Evolutionary conservation across 2,329 filamentous ascomycete genomes (phyloP), one percentile per base, ranked within the genome.

Genomic region (Talaromyces albobiverticillius): DNA sequence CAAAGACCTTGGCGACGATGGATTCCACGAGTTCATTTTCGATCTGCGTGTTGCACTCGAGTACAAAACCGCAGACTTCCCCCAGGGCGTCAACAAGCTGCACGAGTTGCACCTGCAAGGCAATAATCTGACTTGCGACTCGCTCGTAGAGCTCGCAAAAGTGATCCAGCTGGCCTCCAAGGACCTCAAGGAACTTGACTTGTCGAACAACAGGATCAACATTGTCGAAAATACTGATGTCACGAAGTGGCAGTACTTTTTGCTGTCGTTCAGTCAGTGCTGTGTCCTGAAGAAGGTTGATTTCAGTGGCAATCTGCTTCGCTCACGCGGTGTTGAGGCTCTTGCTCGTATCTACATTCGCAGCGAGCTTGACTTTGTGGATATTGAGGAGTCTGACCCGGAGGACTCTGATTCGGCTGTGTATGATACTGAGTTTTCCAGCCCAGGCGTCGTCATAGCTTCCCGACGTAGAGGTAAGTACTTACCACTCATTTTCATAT

Each of bases 1-100:
- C 32, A 80, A 76, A 62, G 60, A 66, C 8, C 65, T 80, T n/a
- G 74, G 71, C 1, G 75, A 79, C 53, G 72, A 74, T 8, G 77
- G 77, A 9, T 67, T 79, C 10, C 57, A 56, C 2, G 67, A 70
- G 13, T 68, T 79, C 56, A 70, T 72, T n/a, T 66, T 70, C 47
- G 75, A 73, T 16, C 64, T 81, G 9, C 59, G 71, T 16, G 59
- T 64, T 18, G 75, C 73, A 8, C 64, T 79, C 51, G 56, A 62
- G 22, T 69, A 64, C 40, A 64, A 63, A 51, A 69, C 65, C 34
- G 58, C 59, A 3, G 59, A 66, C 2, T 64, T 67, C 48, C 62
- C 62, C 1, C 57, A 65, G 9, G 66, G 66, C 13, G 55, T 63
- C 16, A 61, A 74, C n/a, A 68, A 62, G 25, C 64, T 81, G 10